Evolutionary conservation across 2,329 filamentous ascomycete genomes (phyloP).

Genomic region (Chrysoporthe cubensis): DNA sequence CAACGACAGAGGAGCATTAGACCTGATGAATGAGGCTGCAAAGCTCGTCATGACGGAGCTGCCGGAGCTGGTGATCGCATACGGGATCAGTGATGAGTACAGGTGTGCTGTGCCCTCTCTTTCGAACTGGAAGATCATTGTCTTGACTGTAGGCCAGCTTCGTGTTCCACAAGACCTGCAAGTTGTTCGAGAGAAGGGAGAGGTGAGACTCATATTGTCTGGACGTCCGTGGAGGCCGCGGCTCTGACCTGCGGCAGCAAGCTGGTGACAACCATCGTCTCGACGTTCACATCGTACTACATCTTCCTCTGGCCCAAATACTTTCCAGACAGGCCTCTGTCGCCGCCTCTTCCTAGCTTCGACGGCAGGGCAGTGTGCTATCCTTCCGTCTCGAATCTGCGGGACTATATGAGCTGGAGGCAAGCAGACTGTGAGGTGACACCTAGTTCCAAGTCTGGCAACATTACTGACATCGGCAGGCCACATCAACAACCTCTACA

Average conservation of each 20-base stretch:
- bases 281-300: conserved; percentile 92
- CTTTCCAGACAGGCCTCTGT: conserved; percentile 73
- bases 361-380: conserved; percentile 92
- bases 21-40: conserved; percentile 96
- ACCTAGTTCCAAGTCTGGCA: not conserved
- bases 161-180: conserved; percentile 81
- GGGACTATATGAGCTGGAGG: conserved; percentile 96
- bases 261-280: conserved; percentile 86
- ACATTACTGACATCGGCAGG: conserved; percentile 51
- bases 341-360: conserved; percentile 81
- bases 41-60: conserved; percentile 80
- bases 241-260: conserved; percentile 61
- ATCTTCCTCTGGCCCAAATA: conserved; percentile 77
- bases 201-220: conserved; percentile 55
- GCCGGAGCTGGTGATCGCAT: conserved; percentile 83
- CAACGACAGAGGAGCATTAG: conserved; percentile 83
- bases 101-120: conserved; percentile 51
- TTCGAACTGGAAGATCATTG: not conserved
- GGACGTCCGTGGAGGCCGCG: too few species aligned
- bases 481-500: conserved; percentile 98
- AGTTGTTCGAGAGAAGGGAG: conserved; percentile 82
- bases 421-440: conserved; percentile 83
- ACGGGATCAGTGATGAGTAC: conserved; percentile 94
- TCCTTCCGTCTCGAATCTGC: conserved; percentile 77
- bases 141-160: conserved; percentile 55